These are phyloP conservation scores for Aspergillus steynii DNA, from an alignment of 495 filamentous ascomycete genomes.

Conservation along the genomic window DNA sequence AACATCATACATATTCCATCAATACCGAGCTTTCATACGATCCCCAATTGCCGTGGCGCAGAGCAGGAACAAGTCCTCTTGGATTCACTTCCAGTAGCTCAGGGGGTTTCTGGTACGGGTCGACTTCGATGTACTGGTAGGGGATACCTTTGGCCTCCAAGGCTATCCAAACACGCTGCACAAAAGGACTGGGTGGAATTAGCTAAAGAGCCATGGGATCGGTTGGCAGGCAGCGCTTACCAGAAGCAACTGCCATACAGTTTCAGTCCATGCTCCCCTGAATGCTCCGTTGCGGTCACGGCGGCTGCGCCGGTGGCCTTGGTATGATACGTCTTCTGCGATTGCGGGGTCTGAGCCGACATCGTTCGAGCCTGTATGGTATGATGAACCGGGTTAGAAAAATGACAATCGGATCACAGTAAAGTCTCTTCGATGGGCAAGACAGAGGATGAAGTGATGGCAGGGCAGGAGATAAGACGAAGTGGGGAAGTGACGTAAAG, in stretches of 20 bases:
- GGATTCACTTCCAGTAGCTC: slow-evolving; percentile 82
- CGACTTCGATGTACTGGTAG: slow-evolving; percentile 92
- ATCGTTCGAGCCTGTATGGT: slow-evolving; percentile 37
- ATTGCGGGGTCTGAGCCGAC: slow-evolving; percentile 38
- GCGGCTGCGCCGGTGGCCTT: slow-evolving; percentile 77
- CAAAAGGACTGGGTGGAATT: slow-evolving; percentile 61
- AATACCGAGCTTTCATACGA: slow-evolving; percentile 85
- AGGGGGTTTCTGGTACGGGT: slow-evolving; percentile 81
- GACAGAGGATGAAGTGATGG: not conserved
- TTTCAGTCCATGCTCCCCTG: slow-evolving; percentile 71
- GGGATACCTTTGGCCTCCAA: slow-evolving; percentile 80
- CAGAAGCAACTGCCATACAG: slow-evolving; percentile 91
- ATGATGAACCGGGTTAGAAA: slow-evolving; percentile 9
- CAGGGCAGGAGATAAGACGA: not conserved
- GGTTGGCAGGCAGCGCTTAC: slow-evolving; percentile 37
- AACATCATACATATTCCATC: slow-evolving; percentile 74
- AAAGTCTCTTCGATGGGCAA: not conserved
- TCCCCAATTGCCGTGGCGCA: slow-evolving; percentile 83
- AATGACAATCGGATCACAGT: slow-evolving; percentile 5
- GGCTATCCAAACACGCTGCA: slow-evolving; percentile 94
- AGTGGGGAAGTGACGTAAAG: not conserved
- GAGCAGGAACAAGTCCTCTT: slow-evolving; percentile 81
- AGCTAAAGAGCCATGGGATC: slow-evolving; percentile 10
- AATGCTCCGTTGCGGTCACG: slow-evolving; percentile 70
- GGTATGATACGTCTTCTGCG: slow-evolving; percentile 79